These are phyloP conservation scores for Vicia sativa DNA, from an alignment of 306 rosid genomes.

Conservation along the genomic window DNA sequence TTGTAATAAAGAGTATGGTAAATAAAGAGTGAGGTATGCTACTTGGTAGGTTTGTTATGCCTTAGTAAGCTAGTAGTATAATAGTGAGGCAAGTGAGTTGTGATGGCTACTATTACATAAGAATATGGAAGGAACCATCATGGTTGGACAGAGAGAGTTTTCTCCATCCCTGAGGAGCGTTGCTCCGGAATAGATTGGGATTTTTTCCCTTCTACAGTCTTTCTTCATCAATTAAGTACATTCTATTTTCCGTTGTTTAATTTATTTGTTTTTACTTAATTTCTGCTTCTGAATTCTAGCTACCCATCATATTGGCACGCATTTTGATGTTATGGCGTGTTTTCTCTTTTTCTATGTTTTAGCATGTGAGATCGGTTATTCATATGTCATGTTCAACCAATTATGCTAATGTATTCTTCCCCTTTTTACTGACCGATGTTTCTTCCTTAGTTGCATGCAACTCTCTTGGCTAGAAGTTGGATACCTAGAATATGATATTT, in stretches of 20 bases:
- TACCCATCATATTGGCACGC: not conserved
- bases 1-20: not conserved
- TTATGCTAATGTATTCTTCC: slow-evolving; percentile 25
- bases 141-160: not conserved
- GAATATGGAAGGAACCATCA: not conserved
- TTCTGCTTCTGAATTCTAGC: too few species aligned
- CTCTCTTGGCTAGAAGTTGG: slow-evolving; percentile 30
- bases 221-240: not conserved
- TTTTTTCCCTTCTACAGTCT: not conserved
- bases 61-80: not conserved
- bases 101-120: not conserved
- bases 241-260: not conserved
- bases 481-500: slow-evolving; percentile 28
- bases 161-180: not conserved
- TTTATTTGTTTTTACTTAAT: too few species aligned
- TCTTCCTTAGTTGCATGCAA: slow-evolving; percentile 26
- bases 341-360: slow-evolving; percentile 24
- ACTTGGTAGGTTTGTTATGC: not conserved
- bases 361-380: slow-evolving; percentile 22
- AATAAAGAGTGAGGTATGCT: not conserved
- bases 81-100: not conserved
- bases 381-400: slow-evolving; percentile 26
- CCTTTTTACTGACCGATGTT: slow-evolving; percentile 19
- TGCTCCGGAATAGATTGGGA: not conserved
- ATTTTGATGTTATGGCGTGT: slow-evolving; percentile 21